Evolutionary conservation across 2,329 filamentous ascomycete species (phyloP).

Genomic region (Aspergillus hiratsukae): DNA sequence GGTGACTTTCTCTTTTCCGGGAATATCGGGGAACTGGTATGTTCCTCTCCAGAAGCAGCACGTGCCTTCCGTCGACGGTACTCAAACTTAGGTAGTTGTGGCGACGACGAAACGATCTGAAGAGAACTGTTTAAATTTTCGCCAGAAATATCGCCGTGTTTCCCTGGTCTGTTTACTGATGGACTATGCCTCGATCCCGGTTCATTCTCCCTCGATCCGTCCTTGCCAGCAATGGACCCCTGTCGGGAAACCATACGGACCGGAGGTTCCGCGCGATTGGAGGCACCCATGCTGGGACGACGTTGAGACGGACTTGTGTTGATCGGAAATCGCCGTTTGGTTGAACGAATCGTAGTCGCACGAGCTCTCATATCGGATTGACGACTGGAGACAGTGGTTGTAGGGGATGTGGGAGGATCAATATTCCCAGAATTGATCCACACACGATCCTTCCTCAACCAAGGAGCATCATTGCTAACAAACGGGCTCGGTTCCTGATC

Average conservation of each 20-base stretch:
- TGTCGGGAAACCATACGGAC: background rate
- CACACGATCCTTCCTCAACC: conserved; percentile 29
- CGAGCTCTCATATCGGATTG: conserved; percentile 11
- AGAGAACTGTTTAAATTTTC: conserved; percentile 19
- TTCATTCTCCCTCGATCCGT: background rate
- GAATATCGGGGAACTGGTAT: conserved; percentile 6
- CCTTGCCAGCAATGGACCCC: background rate
- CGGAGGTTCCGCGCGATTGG: background rate
- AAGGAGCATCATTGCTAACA: conserved; percentile 11
- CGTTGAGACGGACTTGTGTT: background rate
- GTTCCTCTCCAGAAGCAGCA: conserved; percentile 2
- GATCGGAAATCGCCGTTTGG: background rate
- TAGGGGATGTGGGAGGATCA: conserved; percentile 36
- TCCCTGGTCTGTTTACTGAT: background rate
- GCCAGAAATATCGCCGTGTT: background rate
- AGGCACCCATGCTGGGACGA: background rate
- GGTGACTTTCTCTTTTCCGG: background rate
- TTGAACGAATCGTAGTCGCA: background rate
- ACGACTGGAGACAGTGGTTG: conserved; percentile 21
- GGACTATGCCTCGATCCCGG: background rate
- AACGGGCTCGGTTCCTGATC: background rate
- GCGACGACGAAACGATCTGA: conserved; percentile 32
- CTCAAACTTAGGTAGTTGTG: conserved; percentile 37
- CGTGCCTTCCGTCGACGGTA: conserved; percentile 26
- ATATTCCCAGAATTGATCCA: conserved; percentile 25